Evolutionary conservation across 73 alveolate genomes (phyloP).

Genomic region (Paramecium tetraurelia): DNA sequence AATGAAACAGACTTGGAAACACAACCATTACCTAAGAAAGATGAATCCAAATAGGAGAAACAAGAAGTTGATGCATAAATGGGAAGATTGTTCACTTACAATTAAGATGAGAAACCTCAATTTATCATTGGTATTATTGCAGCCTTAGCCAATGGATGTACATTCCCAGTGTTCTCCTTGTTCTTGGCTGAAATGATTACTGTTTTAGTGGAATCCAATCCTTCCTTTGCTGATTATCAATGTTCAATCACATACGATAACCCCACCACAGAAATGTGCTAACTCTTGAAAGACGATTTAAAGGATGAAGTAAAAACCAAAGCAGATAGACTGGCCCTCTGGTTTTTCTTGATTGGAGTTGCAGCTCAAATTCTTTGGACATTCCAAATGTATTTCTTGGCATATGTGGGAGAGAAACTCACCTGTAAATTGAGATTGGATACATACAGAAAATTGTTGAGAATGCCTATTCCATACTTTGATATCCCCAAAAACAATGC

Average conservation of each 20-base stretch:
- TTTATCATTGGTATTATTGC: conserved; percentile 37
- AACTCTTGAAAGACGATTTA: not conserved
- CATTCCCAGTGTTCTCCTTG: conserved; percentile 48
- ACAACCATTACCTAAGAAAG: not conserved
- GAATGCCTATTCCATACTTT: conserved; percentile 83
- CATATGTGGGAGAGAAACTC: conserved; percentile 75
- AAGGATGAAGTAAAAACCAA: not conserved
- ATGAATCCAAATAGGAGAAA: not conserved
- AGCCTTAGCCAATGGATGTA: conserved; percentile 53
- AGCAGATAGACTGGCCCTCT: conserved; percentile 41
- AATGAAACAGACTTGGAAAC: not conserved
- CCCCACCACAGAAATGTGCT: not conserved
- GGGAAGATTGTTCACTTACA: conserved; percentile 39
- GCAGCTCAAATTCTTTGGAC: conserved; percentile 46
- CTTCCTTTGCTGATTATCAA: not conserved
- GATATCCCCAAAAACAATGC: conserved; percentile 83
- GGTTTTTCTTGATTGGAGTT: conserved; percentile 41
- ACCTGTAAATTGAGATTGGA: conserved; percentile 76
- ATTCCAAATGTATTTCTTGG: conserved; percentile 66
- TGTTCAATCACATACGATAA: not conserved
- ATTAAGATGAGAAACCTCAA: not conserved
- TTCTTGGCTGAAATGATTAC: conserved; percentile 33
- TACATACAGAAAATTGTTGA: conserved; percentile 68
- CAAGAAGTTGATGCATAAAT: not conserved
- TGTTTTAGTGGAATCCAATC: conserved; percentile 7